Conservation (phyloP, 1,284 basidiomycete genomes). For the Stereum hirsutum region DNA sequence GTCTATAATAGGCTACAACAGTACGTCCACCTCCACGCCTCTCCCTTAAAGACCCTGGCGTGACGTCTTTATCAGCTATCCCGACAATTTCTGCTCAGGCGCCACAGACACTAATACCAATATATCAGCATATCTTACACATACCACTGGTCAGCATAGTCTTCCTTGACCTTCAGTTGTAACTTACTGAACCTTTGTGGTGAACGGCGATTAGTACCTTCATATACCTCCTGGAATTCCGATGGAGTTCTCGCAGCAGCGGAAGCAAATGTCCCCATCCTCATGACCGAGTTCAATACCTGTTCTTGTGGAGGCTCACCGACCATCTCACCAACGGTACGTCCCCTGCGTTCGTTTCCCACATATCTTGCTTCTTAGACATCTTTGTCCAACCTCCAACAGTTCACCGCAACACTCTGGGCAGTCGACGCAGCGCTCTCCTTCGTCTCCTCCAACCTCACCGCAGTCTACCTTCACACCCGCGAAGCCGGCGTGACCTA, state of each 20-base stretch:
- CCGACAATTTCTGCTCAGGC: not conserved
- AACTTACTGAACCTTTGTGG: not conserved
- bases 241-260: not conserved
- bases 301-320: constrained; percentile 1
- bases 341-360: not conserved
- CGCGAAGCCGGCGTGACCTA: constrained; percentile 1
- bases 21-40: too few relatives aligned
- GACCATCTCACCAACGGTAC: constrained; percentile 1
- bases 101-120: not conserved
- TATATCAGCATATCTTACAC: not conserved
- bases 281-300: constrained; percentile 2
- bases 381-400: not conserved
- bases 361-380: not conserved
- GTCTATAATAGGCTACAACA: not conserved
- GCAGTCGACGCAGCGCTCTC: not conserved
- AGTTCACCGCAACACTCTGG: not conserved
- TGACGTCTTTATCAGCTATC: too few relatives aligned
- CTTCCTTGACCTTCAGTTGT: not conserved
- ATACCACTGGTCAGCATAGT: not conserved
- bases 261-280: not conserved
- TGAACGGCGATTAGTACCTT: not conserved
- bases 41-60: too few relatives aligned
- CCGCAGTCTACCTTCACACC: not conserved
- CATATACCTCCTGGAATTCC: not conserved
- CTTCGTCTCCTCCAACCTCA: not conserved